Evolutionary conservation across 2,329 filamentous ascomycete species (phyloP).

Genomic region (Penicillium hordei): DNA sequence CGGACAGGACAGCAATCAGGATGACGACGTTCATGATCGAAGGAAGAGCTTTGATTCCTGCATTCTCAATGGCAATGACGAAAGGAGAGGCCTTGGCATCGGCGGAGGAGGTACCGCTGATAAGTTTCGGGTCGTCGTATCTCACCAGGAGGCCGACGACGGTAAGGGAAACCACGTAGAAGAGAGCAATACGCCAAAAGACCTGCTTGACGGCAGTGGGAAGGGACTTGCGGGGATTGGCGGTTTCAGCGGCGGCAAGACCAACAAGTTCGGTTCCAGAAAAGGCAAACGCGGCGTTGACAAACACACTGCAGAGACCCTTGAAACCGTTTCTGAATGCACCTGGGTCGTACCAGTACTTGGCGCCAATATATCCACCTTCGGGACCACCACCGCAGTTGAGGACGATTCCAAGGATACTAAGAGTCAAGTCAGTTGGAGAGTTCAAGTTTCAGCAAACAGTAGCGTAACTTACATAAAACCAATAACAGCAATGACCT

Average conservation of each 20-base stretch:
- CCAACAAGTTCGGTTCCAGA: conserved; percentile 63
- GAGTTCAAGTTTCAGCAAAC: neutral
- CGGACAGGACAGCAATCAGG: conserved; percentile 82
- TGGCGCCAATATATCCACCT: conserved; percentile 75
- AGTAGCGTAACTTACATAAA: conserved; percentile 66
- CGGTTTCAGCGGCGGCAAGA: conserved; percentile 59
- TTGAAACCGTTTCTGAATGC: conserved; percentile 68
- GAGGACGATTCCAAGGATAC: conserved; percentile 79
- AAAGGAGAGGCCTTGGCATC: conserved; percentile 82
- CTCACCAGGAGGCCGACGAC: conserved; percentile 81
- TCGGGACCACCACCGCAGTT: conserved; percentile 76
- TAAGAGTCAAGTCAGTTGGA: conserved; percentile 37
- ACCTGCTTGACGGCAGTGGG: conserved; percentile 90
- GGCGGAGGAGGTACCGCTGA: conserved; percentile 57
- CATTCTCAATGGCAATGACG: conserved; percentile 85
- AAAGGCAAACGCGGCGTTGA: conserved; percentile 64
- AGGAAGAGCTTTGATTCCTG: conserved; percentile 75
- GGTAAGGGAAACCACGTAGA: conserved; percentile 81
- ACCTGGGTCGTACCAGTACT: conserved; percentile 76
- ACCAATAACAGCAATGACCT: conserved; percentile 79
- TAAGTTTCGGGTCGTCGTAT: conserved; percentile 65
- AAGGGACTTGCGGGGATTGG: conserved; percentile 65
- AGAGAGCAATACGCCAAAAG: conserved; percentile 89
- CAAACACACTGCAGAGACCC: conserved; percentile 63
- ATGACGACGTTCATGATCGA: conserved; percentile 96